These are phyloP conservation scores for Phytophthora tubulina DNA, from an alignment of 352 stramenopile species.

Conservation along the genomic window DNA sequence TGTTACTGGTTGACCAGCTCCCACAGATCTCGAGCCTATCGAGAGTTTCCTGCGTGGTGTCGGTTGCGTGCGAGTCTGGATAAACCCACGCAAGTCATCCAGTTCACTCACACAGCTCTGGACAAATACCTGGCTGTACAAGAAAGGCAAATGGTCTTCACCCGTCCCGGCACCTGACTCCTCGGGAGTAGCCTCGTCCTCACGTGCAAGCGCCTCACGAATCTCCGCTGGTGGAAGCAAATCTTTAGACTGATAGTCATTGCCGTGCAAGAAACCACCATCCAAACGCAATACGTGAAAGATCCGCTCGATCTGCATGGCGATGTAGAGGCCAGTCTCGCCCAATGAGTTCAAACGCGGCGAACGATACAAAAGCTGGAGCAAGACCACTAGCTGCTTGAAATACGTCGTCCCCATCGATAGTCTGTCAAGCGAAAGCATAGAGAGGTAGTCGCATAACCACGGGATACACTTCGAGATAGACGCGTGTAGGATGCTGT, in stretches of 20 bases:
- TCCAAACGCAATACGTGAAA: conserved; percentile 58
- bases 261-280: conserved; percentile 19
- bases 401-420: conserved; percentile 63
- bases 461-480: conserved; percentile 74
- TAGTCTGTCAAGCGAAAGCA: conserved; percentile 65
- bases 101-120: conserved; percentile 69
- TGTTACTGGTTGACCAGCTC: conserved; percentile 22
- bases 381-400: conserved; percentile 52
- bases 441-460: conserved; percentile 71
- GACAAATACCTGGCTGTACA: conserved; percentile 75
- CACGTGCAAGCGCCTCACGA: conserved; percentile 19
- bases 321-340: conserved; percentile 66
- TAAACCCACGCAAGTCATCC: conserved; percentile 65
- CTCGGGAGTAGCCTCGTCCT: conserved; percentile 13
- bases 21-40: conserved; percentile 12
- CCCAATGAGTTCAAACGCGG: conserved; percentile 48
- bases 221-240: conserved; percentile 33
- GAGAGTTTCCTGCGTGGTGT: conserved; percentile 32
- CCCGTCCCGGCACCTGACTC: conserved; percentile 12
- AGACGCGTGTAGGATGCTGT: conserved; percentile 48
- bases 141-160: conserved; percentile 63
- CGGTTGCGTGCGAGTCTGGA: conserved; percentile 60
- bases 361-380: conserved; percentile 60
- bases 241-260: conserved; percentile 21
- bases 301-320: conserved; percentile 70